A percentile compares a stretch with the other conserved stretches of the same genome.
Conservation (phyloP, 306 rosid genomes). For the Leucaena leucocephala region DNA sequence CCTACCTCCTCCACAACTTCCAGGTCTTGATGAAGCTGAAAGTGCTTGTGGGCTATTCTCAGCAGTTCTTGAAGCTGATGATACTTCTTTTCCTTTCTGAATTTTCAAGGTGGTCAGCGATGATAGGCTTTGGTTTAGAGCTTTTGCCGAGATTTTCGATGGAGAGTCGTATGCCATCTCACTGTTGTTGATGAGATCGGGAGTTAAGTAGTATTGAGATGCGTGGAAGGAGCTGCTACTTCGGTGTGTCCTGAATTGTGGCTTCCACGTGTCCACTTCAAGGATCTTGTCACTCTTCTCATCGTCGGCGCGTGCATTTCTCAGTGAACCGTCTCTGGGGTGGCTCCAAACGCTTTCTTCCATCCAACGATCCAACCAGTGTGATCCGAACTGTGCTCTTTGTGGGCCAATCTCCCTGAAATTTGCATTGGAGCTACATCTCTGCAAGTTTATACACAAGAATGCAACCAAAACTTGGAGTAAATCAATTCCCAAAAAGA, state of each 20-base stretch:
- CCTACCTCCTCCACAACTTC: constrained; percentile 52
- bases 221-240: constrained; percentile 46
- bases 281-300: constrained; percentile 86
- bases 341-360: constrained; percentile 67
- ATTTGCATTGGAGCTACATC: constrained; percentile 83
- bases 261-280: constrained; percentile 97
- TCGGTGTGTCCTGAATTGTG: constrained; percentile 59
- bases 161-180: constrained; percentile 57
- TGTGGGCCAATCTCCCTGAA: constrained; percentile 54
- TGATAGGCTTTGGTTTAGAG: constrained; percentile 49
- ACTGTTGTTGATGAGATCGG: constrained; percentile 35
- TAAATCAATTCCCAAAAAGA: not conserved
- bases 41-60: constrained; percentile 71
- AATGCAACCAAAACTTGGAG: constrained; percentile 21
- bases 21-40: constrained; percentile 66
- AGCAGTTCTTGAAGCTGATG: constrained; percentile 51
- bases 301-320: constrained; percentile 48
- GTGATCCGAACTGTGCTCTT: constrained; percentile 49
- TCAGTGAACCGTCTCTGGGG: constrained; percentile 43
- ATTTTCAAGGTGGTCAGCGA: constrained; percentile 45
- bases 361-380: constrained; percentile 90
- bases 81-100: constrained; percentile 60
- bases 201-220: constrained; percentile 46
- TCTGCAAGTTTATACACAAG: constrained; percentile 46
- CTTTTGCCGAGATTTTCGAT: constrained; percentile 51